Conservation (phyloP, 2,329 filamentous ascomycete genomes). For the Pseudogymnoascus sp. region DNA sequence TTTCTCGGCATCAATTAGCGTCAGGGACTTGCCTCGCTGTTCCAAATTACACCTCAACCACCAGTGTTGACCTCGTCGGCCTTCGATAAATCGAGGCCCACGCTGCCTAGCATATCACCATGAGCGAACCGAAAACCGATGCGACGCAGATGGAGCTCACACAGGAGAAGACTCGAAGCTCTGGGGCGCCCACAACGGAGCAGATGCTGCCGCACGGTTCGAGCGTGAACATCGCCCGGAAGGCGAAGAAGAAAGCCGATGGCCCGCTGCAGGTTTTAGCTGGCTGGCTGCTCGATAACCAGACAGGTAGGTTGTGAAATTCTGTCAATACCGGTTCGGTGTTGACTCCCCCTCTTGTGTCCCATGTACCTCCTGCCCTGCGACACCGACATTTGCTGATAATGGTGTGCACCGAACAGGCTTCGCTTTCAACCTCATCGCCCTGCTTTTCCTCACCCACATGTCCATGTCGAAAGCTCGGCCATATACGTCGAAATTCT, state of each 20-base stretch:
- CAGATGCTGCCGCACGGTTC: slow-evolving; percentile 1
- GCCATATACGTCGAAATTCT: slow-evolving; percentile 76
- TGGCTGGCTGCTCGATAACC: neutral
- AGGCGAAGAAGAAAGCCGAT: slow-evolving; percentile 1
- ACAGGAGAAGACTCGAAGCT: neutral
- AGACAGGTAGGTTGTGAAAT: neutral
- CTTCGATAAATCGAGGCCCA: neutral
- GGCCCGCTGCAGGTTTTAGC: neutral
- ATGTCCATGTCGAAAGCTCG: slow-evolving; percentile 74
- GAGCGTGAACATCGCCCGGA: neutral
- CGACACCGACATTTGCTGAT: neutral
- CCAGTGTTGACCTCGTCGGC: neutral
- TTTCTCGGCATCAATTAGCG: neutral
- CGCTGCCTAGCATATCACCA: neutral
- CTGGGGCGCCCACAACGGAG: neutral
- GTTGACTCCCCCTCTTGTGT: neutral
- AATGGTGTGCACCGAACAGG: slow-evolving; percentile 42
- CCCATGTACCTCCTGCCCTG: neutral
- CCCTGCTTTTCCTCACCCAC: slow-evolving; percentile 76
- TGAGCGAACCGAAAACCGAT: slow-evolving; percentile 1
- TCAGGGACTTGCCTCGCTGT: neutral
- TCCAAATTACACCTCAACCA: neutral
- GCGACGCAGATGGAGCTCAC: neutral
- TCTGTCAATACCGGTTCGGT: slow-evolving; percentile 4
- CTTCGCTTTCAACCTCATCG: slow-evolving; percentile 76